Base-by-base conservation (phyloP, 352 stramenopile species). In the Globisporangium rhizosaccharum region DNA sequence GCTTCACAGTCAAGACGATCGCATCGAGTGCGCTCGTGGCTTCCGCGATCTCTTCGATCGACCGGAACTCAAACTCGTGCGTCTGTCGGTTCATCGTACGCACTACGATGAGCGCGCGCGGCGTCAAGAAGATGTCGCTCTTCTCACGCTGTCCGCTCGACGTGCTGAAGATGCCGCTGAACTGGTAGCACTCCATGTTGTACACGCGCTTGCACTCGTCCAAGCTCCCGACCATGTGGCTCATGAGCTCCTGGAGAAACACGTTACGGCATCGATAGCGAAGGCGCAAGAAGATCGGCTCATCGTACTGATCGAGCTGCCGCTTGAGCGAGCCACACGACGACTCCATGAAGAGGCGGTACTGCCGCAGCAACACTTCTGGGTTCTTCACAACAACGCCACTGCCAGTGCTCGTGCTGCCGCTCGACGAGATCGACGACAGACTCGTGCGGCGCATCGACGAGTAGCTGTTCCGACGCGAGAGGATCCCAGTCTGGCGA, bases 191-290 rank as follows among this genome's bases (percentile, higher is more conserved):
- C 23, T 90, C 76, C 26, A 91, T 76, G 26, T 56, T 71, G 45
- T 87, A 93, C 0, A 83, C 69, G 5, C 79, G 76, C 63, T 88
- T 87, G 39, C 90, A 87, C 36, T 91, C 81, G 2, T 93, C 81
- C 57, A 93, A 86, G 54, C 73, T 89, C 11, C 81, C 81, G 23
- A 75, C 63, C 47, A 91, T 74, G 61, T 91, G 81, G 54, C 78
- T 91, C 77, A 93, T 89, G 2, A 93, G 62, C 53, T 93, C 83
- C 70, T 93, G 83, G 51, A 93, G 65, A 46, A 93, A 93, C 26
- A 76, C 67, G 44, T 87, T 93, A 15, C 82, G 79, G 49, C 83
- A 89, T 51, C 83, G 75, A 51, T 87, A 93, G 1, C 83, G 79
- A 33, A 93, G 76, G 15, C 81, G 73, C 36, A 93, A 57, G 53